Conservation (phyloP, 495 filamentous ascomycete genomes). For the Penicillium salamii region DNA sequence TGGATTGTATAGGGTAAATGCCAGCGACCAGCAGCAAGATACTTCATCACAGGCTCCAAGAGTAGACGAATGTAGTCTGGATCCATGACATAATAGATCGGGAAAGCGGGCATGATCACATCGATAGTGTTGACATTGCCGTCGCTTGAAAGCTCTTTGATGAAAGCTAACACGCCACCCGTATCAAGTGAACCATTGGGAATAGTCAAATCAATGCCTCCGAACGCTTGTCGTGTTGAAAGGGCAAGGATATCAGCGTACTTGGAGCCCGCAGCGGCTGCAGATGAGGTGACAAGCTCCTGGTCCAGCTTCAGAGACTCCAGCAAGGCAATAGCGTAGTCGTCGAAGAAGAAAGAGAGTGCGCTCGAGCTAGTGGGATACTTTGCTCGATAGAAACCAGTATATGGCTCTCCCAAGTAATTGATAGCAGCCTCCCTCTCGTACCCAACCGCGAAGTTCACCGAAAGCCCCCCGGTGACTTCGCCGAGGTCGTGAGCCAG, state of each 20-base stretch:
- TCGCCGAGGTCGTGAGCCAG: slow-evolving; percentile 43
- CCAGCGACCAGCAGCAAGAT: slow-evolving; percentile 47
- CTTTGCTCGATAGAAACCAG: slow-evolving; percentile 41
- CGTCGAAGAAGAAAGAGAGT: slow-evolving; percentile 40
- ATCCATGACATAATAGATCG: slow-evolving; percentile 48
- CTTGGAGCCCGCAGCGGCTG: slow-evolving; percentile 33
- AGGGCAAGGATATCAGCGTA: slow-evolving; percentile 49
- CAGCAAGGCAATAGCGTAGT: slow-evolving; percentile 37
- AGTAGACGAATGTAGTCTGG: slow-evolving; percentile 49
- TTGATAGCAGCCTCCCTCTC: slow-evolving; percentile 44
- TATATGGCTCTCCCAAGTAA: slow-evolving; percentile 44
- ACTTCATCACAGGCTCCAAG: slow-evolving; percentile 49
- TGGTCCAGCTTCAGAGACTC: slow-evolving; percentile 36
- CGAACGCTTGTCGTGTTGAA: slow-evolving; percentile 48
- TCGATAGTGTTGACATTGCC: slow-evolving; percentile 55
- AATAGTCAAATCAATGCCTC: slow-evolving; percentile 47
- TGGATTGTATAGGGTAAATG: slow-evolving; percentile 42
- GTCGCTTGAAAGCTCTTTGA: slow-evolving; percentile 53
- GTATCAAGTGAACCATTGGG: slow-evolving; percentile 41
- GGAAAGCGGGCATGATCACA: slow-evolving; percentile 49
- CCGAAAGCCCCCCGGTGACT: slow-evolving; percentile 25
- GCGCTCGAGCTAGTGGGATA: slow-evolving; percentile 31
- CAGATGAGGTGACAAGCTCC: slow-evolving; percentile 27
- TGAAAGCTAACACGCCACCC: slow-evolving; percentile 43
- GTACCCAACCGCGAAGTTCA: slow-evolving; percentile 49